phyloP scores from a whole-genome alignment of 2,329 filamentous ascomycete species.

The Elsinoe necatrix region DNA sequence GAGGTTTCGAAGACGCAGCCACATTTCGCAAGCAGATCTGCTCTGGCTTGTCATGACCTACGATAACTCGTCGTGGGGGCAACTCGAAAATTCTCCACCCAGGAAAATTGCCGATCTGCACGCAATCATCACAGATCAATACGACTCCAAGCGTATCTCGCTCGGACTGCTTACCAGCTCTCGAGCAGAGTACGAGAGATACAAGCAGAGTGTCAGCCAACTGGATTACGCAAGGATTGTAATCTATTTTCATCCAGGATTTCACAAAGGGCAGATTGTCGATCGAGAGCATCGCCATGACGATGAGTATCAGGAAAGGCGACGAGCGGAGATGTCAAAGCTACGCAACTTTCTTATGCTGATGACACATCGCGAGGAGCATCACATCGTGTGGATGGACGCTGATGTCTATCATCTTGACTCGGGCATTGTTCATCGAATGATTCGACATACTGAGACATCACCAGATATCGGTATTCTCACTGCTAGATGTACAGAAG shows the following conservation, averaged over 20 bases:
- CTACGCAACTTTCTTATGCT: slow-evolving; percentile 32
- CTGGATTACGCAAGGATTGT: background rate
- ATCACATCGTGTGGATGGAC: slow-evolving; percentile 32
- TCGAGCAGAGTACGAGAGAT: background rate
- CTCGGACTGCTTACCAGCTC: slow-evolving; percentile 8
- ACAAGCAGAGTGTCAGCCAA: background rate
- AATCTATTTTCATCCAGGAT: background rate
- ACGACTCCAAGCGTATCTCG: background rate
- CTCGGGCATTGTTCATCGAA: slow-evolving; percentile 25
- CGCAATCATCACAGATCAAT: background rate
- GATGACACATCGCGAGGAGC: slow-evolving; percentile 26
- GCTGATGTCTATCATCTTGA: slow-evolving; percentile 32
- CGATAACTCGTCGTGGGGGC: background rate
- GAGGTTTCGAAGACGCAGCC: too few relatives aligned
- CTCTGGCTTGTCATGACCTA: slow-evolving; percentile 7
- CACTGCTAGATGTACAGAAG: slow-evolving; percentile 27
- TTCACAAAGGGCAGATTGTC: background rate
- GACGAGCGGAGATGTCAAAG: slow-evolving; percentile 22
- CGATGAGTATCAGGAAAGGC: too few relatives aligned
- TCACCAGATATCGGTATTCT: slow-evolving; percentile 27
- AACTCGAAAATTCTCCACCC: too few relatives aligned
- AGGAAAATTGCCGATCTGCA: background rate
- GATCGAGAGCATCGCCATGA: slow-evolving; percentile 7
- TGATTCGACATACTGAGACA: slow-evolving; percentile 25
- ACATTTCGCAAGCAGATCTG: background rate